Conservation (phyloP, 805 yeast genomes). For the Candida anglica region DNA sequence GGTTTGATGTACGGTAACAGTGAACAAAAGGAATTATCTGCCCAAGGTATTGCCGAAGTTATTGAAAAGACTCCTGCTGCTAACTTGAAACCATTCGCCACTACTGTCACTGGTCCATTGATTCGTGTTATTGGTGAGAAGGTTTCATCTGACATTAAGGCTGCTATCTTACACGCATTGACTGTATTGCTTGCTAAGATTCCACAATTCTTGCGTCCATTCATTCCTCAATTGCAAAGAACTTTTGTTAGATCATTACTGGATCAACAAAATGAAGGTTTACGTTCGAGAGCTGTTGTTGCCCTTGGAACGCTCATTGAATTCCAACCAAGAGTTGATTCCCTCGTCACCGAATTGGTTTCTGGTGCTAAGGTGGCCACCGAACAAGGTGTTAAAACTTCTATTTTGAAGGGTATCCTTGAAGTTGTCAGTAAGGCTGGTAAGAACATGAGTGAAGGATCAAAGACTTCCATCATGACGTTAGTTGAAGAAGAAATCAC, state of each 20-base stretch:
- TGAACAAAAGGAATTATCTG: conserved; percentile 81
- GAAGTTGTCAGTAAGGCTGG: conserved; percentile 85
- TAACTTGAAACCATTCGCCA: conserved; percentile 80
- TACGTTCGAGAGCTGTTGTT: conserved; percentile 81
- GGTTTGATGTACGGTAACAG: conserved; percentile 92
- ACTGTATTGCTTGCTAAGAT: conserved; percentile 74
- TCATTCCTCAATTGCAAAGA: conserved; percentile 95
- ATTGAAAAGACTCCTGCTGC: conserved; percentile 83
- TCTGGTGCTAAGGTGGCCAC: conserved; percentile 64
- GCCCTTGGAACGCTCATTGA: conserved; percentile 86
- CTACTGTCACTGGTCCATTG: conserved; percentile 93
- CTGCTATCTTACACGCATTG: conserved; percentile 87
- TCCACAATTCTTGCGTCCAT: conserved; percentile 89
- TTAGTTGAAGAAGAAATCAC: conserved; percentile 71
- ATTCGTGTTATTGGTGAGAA: conserved; percentile 98
- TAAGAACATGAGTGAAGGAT: conserved; percentile 64
- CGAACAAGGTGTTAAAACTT: conserved; percentile 72
- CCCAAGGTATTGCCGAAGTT: conserved; percentile 83
- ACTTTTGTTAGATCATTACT: conserved; percentile 90
- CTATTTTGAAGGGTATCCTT: conserved; percentile 79
- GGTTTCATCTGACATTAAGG: conserved; percentile 84
- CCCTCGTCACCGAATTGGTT: conserved; percentile 79
- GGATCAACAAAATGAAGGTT: conserved; percentile 67
- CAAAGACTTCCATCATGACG: conserved; percentile 63
- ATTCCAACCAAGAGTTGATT: conserved; percentile 91